Base-by-base conservation (phyloP, 164 flowering plant species). In the Echeveria elegans region DNA sequence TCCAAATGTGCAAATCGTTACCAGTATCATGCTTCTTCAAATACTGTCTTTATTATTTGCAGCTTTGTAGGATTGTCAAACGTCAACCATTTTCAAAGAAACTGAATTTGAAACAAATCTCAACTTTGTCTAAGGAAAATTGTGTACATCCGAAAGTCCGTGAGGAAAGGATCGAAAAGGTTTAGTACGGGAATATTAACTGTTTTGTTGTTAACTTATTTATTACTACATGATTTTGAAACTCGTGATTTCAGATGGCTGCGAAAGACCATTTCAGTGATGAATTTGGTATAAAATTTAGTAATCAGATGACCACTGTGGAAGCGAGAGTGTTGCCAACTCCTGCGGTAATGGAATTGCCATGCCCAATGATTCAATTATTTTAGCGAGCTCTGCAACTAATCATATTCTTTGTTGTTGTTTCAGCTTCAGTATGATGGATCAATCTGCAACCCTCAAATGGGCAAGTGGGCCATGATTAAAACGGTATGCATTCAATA, bases 391-490 rank as follows among this genome's bases (percentile, higher is more conserved):
- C 5, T 21, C 21, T 37, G 28, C 15, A 36, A 19, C 12, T 18
- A 2, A 16, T 18, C 37, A 10, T 36, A 14, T 5, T 6, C 9
- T 34, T 5, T 66, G n/a, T 1, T n/a, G n/a, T n/a, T n/a, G n/a
- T 40, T 66, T 23, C 34, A 94, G 97, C 85, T 94, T 10, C 80
- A 79, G 67, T 94, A 91, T 67, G 87, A 86, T 75, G 83, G 78
- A 0, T 66, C 71, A 9, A 66, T 26, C 28, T 81, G 84, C 34
- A 75, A 76, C 36, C 99, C 99, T 1, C 56, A 71, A 6, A 76
- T 82, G 19, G 99, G 99, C 0, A 85, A 81, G 24, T 94, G 99
- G 99, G 91, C 89, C 38, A 91, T 94, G 99, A 91, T 87, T 0
- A 72, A 87, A 66, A 82, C 82, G 86, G 99, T 91, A 43, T 64